phyloP scores from a whole-genome alignment of 2,329 filamentous ascomycete species.

The Arachnomyces sp. region DNA sequence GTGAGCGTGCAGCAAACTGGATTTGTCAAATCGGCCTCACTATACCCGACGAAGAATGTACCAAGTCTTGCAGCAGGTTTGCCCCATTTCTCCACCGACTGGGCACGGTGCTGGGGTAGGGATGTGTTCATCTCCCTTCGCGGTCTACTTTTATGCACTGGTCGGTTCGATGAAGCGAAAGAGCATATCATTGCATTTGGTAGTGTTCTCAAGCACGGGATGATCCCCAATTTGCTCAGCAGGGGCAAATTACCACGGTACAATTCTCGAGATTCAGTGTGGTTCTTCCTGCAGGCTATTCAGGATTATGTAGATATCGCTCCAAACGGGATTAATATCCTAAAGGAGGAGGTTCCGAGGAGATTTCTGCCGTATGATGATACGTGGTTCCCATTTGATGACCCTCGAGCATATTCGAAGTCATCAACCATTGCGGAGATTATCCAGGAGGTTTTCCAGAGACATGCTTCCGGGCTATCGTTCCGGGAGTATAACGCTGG shows the following conservation, averaged over 20 bases:
- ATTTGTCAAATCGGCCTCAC: constrained; percentile 76
- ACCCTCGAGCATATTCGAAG: constrained; percentile 74
- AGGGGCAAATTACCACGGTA: constrained; percentile 81
- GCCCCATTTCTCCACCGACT: constrained; percentile 86
- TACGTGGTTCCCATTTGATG: constrained; percentile 78
- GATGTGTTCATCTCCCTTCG: constrained; percentile 95
- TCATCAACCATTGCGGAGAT: constrained; percentile 79
- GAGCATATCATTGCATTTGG: constrained; percentile 94
- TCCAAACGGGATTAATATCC: constrained; percentile 63
- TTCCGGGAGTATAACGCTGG: constrained; percentile 95
- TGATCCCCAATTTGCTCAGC: constrained; percentile 91
- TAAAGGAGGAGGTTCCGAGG: constrained; percentile 69
- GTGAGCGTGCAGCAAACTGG: constrained; percentile 89
- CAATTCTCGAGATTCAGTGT: constrained; percentile 91
- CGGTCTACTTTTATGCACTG: constrained; percentile 83
- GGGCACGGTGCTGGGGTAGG: constrained; percentile 94
- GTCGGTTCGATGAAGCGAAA: constrained; percentile 76
- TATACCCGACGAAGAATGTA: constrained; percentile 78
- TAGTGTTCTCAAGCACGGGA: constrained; percentile 93
- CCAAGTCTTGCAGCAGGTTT: constrained; percentile 85
- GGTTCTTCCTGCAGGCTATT: constrained; percentile 95
- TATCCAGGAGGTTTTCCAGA: constrained; percentile 85
- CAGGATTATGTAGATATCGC: constrained; percentile 83
- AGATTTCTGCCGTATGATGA: constrained; percentile 94
- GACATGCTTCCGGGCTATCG: constrained; percentile 81